These are phyloP conservation scores for Marsdenia floribunda DNA, from an alignment of 257 asterid species.

Conservation along the genomic window DNA sequence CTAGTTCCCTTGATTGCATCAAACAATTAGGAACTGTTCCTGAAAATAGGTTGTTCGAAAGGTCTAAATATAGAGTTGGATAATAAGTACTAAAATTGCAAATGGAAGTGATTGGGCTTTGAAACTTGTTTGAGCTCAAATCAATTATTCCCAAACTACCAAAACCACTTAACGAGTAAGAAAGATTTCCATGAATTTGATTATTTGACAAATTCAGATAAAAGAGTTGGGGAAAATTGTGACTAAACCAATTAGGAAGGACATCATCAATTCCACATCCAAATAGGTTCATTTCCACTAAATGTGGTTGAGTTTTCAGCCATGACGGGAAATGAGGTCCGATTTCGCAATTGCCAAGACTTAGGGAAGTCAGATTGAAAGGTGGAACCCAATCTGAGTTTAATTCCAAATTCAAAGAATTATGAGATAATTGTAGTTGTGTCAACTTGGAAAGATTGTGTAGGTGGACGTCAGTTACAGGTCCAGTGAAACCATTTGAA, in stretches of 20 bases:
- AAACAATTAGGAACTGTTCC: slow-evolving; percentile 26
- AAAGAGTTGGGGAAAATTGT: background rate
- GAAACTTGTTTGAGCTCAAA: slow-evolving; percentile 22
- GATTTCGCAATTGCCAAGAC: slow-evolving; percentile 14
- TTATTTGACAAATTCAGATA: slow-evolving; percentile 31
- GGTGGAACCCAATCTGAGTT: slow-evolving; percentile 26
- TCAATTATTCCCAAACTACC: background rate
- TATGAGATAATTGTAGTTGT: slow-evolving; percentile 8
- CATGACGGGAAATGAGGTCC: slow-evolving; percentile 34
- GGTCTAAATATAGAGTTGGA: background rate
- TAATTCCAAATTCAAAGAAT: slow-evolving; percentile 14
- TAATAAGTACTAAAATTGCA: background rate
- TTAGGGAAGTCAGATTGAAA: slow-evolving; percentile 14
- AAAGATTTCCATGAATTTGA: slow-evolving; percentile 28
- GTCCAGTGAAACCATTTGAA: slow-evolving; percentile 22
- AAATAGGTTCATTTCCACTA: slow-evolving; percentile 22
- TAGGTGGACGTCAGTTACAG: slow-evolving; percentile 16
- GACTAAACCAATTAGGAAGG: slow-evolving; percentile 28
- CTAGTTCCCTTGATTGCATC: background rate
- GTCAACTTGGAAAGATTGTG: slow-evolving; percentile 15
- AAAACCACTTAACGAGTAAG: background rate
- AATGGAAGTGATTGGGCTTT: slow-evolving; percentile 21
- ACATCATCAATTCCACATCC: slow-evolving; percentile 17
- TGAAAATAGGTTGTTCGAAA: slow-evolving; percentile 17
- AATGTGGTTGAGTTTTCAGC: slow-evolving; percentile 20